Evolutionary conservation across 805 yeast species (phyloP).

Genomic region (Jamesozyma jinghongensis): DNA sequence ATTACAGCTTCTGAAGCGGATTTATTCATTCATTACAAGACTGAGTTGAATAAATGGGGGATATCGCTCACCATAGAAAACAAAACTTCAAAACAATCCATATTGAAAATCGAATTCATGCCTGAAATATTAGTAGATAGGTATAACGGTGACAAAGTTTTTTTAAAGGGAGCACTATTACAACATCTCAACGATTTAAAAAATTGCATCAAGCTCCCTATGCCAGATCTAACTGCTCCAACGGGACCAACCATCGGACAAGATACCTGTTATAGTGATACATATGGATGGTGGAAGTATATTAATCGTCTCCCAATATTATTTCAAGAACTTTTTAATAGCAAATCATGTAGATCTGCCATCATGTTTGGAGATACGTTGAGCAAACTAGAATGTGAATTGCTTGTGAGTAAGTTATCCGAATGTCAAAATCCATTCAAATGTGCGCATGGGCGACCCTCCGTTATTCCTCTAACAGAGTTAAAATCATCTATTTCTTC

Average conservation of each 20-base stretch:
- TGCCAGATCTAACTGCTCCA: background rate
- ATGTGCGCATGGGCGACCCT: conserved; percentile 85
- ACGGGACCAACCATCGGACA: background rate
- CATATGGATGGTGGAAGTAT: conserved; percentile 33
- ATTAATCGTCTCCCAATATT: conserved; percentile 41
- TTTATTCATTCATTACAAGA: conserved; percentile 24
- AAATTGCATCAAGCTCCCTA: conserved; percentile 18
- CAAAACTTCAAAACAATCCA: conserved; percentile 15
- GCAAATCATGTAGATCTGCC: conserved; percentile 60
- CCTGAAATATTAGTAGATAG: conserved; percentile 37
- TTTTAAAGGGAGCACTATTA: conserved; percentile 33
- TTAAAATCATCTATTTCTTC: too few species aligned
- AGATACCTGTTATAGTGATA: background rate
- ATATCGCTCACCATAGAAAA: conserved; percentile 12
- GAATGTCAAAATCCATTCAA: conserved; percentile 55
- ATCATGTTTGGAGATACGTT: conserved; percentile 62
- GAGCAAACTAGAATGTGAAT: conserved; percentile 34
- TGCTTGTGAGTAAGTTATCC: conserved; percentile 36
- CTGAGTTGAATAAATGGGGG: conserved; percentile 39
- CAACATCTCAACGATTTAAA: conserved; percentile 39
- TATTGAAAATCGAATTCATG: conserved; percentile 12
- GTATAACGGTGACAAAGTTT: conserved; percentile 19
- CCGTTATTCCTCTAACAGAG: conserved; percentile 28
- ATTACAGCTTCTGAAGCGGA: conserved; percentile 29
- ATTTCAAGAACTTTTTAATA: conserved; percentile 42